Percentiles rank a stretch among this genome's conserved stretches.
Conservation (phyloP, 768 basidiomycete species). For the Nidula microcarpa region DNA sequence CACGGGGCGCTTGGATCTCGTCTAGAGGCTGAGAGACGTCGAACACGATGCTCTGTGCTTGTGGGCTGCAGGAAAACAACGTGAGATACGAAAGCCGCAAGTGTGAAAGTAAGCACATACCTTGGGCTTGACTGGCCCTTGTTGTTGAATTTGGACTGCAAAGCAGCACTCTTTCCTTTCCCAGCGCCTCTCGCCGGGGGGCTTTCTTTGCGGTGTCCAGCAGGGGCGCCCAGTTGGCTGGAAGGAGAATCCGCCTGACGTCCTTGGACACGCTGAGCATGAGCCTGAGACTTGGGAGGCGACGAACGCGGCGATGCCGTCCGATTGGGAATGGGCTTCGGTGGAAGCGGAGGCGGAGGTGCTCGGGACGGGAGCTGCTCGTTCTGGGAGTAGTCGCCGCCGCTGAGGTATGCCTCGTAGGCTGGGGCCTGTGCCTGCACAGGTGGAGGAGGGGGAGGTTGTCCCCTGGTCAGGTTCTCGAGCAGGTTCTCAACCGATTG, state of each 20-base stretch:
- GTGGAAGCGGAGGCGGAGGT: slow-evolving; percentile 63
- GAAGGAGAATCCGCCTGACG: slow-evolving; percentile 51
- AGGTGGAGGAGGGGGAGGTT: slow-evolving; percentile 31
- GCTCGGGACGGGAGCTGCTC: slow-evolving; percentile 38
- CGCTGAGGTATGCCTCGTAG: slow-evolving; percentile 42
- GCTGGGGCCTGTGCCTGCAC: slow-evolving; percentile 33
- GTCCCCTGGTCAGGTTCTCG: slow-evolving; percentile 63
- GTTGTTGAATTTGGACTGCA: slow-evolving; percentile 37
- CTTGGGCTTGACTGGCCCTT: slow-evolving; percentile 56
- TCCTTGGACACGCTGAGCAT: slow-evolving; percentile 41
- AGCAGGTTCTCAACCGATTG: slow-evolving; percentile 82
- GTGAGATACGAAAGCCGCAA: not conserved
- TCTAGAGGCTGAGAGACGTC: slow-evolving; percentile 73
- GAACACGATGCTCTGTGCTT: slow-evolving; percentile 66
- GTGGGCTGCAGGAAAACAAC: slow-evolving; percentile 35
- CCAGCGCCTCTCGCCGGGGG: slow-evolving; percentile 56
- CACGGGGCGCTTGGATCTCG: slow-evolving; percentile 72
- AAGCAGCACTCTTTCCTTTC: slow-evolving; percentile 29
- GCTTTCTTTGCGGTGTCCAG: slow-evolving; percentile 56
- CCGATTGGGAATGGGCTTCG: slow-evolving; percentile 46
- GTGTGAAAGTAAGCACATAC: slow-evolving; percentile 27
- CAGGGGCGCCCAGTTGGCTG: slow-evolving; percentile 32
- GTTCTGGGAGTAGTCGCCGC: slow-evolving; percentile 42
- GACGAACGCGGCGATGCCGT: slow-evolving; percentile 59
- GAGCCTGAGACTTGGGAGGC: slow-evolving; percentile 55